These are phyloP conservation scores for Mrakia blollopis DNA, from an alignment of 768 basidiomycete species.

Conservation along the genomic window DNA sequence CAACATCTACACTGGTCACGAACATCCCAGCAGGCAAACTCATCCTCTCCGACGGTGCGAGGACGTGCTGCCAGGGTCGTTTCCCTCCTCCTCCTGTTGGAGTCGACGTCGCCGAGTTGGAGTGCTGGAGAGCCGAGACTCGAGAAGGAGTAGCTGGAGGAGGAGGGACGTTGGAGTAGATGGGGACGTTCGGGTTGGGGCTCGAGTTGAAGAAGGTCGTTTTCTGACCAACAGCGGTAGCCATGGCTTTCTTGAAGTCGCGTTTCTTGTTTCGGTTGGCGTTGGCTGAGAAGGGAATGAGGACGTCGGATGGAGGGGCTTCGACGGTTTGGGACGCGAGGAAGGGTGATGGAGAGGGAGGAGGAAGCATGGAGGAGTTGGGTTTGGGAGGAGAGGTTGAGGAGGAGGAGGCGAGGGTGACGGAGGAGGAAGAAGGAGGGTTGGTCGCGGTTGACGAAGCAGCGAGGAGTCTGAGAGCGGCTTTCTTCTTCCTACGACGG, in stretches of 20 bases:
- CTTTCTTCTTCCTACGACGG: conserved; percentile 26
- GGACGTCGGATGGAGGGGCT: not conserved
- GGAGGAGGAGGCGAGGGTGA: not conserved
- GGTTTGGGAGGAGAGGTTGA: not conserved
- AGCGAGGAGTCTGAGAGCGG: conserved; percentile 6
- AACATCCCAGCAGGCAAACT: conserved; percentile 26
- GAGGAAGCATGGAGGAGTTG: not conserved
- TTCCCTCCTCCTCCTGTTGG: conserved; percentile 1
- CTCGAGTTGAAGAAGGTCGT: not conserved
- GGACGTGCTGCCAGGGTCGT: conserved; percentile 1
- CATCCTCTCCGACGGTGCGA: not conserved
- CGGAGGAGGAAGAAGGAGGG: not conserved
- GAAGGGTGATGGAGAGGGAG: not conserved
- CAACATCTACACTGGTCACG: conserved; percentile 27
- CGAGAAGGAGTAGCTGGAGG: conserved; percentile 7
- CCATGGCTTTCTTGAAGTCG: conserved; percentile 20
- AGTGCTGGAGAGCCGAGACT: not conserved
- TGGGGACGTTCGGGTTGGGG: not conserved
- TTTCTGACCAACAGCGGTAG: not conserved
- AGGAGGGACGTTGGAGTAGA: conserved; percentile 21
- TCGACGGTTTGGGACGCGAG: not conserved
- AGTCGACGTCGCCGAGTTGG: not conserved
- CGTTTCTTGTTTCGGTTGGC: conserved; percentile 19
- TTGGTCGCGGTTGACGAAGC: not conserved
- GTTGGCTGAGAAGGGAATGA: conserved; percentile 1